Conservation (phyloP, 2,329 filamentous ascomycete species). For the Spiromastix sp. region DNA sequence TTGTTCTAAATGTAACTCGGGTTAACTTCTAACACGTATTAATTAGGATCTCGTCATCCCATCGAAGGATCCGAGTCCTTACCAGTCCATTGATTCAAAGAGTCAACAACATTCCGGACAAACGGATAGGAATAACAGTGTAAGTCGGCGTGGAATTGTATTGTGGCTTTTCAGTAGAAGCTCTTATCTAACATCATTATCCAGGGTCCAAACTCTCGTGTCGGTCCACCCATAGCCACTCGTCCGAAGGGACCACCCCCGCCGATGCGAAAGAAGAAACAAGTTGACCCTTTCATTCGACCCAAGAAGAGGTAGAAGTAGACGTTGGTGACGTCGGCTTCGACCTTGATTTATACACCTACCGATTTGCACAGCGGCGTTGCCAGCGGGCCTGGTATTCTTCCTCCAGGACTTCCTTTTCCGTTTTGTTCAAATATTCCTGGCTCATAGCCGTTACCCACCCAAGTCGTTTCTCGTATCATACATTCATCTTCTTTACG, state of each 20-base stretch:
- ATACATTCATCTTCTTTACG: too few relatives aligned
- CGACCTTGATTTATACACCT: too few relatives aligned
- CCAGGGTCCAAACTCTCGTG: too few relatives aligned
- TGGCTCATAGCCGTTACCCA: too few relatives aligned
- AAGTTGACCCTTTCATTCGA: slow-evolving; percentile 31
- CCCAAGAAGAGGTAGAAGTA: slow-evolving; percentile 23
- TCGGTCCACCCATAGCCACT: slow-evolving; percentile 10
- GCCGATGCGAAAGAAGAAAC: slow-evolving; percentile 29
- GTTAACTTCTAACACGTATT: not conserved
- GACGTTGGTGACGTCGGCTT: too few relatives aligned
- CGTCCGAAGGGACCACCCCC: slow-evolving; percentile 21
- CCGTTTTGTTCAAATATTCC: too few relatives aligned
- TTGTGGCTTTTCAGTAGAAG: not conserved
- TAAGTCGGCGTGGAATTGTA: not conserved
- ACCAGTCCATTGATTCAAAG: slow-evolving; percentile 14
- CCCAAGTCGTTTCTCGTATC: too few relatives aligned
- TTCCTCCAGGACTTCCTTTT: too few relatives aligned
- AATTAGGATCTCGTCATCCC: slow-evolving; percentile 29
- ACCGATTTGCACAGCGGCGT: too few relatives aligned
- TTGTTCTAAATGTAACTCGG: slow-evolving; percentile 1
- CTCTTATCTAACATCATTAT: not conserved
- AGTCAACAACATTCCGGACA: not conserved
- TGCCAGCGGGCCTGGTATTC: too few relatives aligned
- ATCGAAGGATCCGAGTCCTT: slow-evolving; percentile 25
- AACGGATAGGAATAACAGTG: too few relatives aligned